Percentiles rank a stretch among this genome's conserved stretches.
Evolutionary conservation across 208 protist species (phyloP).

Genomic region (Angomonas deanei): DNA sequence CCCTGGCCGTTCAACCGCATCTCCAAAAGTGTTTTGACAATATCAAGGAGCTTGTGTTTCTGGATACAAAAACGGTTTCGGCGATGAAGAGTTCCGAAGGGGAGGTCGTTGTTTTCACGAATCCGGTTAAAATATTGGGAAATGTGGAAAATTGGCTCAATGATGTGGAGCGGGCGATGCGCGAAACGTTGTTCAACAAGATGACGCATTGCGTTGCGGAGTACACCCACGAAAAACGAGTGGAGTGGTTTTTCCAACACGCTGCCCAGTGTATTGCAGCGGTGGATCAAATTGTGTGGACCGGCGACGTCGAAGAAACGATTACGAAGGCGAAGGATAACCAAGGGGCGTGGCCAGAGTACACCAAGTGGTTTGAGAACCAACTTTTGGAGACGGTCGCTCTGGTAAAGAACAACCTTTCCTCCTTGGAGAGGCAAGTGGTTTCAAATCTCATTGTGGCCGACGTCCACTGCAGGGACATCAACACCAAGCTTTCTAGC

Average conservation of each 20-base stretch:
- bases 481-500: slow-evolving; percentile 65
- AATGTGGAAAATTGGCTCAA: slow-evolving; percentile 94
- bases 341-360: slow-evolving; percentile 37
- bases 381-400: slow-evolving; percentile 84
- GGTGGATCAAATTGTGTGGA: slow-evolving; percentile 90
- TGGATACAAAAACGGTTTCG: slow-evolving; percentile 67
- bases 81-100: slow-evolving; percentile 87
- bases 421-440: slow-evolving; percentile 75
- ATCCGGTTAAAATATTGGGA: slow-evolving; percentile 77
- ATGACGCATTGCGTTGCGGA: slow-evolving; percentile 41
- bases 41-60: slow-evolving; percentile 85
- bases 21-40: slow-evolving; percentile 95
- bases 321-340: slow-evolving; percentile 28
- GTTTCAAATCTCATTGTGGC: slow-evolving; percentile 93
- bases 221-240: slow-evolving; percentile 50
- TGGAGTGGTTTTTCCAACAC: slow-evolving; percentile 89
- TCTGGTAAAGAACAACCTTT: slow-evolving; percentile 82
- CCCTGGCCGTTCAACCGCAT: slow-evolving; percentile 92
- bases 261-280: slow-evolving; percentile 90
- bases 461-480: slow-evolving; percentile 93
- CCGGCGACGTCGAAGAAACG: slow-evolving; percentile 76
- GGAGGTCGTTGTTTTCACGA: slow-evolving; percentile 84
- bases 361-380: slow-evolving; percentile 63
- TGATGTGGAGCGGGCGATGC: slow-evolving; percentile 90
- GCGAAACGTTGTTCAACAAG: slow-evolving; percentile 62